phyloP scores from a whole-genome alignment of 2,329 filamentous ascomycete species.

The Fusarium sp. region DNA sequence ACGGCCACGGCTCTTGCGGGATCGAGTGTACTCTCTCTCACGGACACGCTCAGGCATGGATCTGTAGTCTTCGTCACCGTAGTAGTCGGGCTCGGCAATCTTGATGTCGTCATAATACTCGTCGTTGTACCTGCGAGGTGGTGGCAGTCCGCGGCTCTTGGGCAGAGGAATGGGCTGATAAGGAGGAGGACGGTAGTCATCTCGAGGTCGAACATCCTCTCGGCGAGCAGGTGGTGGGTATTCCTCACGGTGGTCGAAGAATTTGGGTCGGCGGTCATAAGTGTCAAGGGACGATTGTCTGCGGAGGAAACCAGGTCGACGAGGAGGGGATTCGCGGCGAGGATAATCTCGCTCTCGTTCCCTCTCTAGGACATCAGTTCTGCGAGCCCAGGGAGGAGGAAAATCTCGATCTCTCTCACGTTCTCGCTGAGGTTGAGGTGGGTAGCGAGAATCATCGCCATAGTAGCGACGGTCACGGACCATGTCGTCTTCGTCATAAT shows the following conservation, averaged over 20 bases:
- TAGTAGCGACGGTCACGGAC: slow-evolving; percentile 65
- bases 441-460: slow-evolving; percentile 65
- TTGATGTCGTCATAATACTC: slow-evolving; percentile 74
- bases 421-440: slow-evolving; percentile 47
- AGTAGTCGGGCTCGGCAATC: slow-evolving; percentile 74
- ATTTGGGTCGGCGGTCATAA: slow-evolving; percentile 76
- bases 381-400: slow-evolving; percentile 63
- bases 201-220: slow-evolving; percentile 60
- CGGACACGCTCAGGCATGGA: slow-evolving; percentile 69
- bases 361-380: slow-evolving; percentile 64
- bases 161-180: slow-evolving; percentile 77
- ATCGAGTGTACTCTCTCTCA: slow-evolving; percentile 71
- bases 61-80: slow-evolving; percentile 79
- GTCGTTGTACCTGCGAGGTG: slow-evolving; percentile 68
- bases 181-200: slow-evolving; percentile 59
- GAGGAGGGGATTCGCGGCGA: slow-evolving; percentile 63
- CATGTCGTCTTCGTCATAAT: slow-evolving; percentile 62
- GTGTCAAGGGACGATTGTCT: slow-evolving; percentile 92
- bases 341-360: slow-evolving; percentile 67
- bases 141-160: slow-evolving; percentile 69
- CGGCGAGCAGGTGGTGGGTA: slow-evolving; percentile 69
- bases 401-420: slow-evolving; percentile 47
- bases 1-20: slow-evolving; percentile 54
- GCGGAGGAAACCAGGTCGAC: slow-evolving; percentile 76
- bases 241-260: slow-evolving; percentile 68